phyloP scores from a whole-genome alignment of 108 stramenopile genomes.

The Cyclotella sp. region DNA sequence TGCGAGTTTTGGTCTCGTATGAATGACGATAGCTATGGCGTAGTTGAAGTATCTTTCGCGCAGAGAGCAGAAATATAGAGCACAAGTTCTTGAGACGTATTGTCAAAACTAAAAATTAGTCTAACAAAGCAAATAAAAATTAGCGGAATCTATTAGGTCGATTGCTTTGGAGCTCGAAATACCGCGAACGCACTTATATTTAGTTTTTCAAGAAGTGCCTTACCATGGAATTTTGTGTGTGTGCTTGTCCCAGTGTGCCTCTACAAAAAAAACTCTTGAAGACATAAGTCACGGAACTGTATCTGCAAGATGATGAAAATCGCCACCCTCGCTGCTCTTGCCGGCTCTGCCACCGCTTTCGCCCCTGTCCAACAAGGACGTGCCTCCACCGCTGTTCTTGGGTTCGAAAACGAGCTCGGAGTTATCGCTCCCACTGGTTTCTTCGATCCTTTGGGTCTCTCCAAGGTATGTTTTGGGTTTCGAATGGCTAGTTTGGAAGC shows the following conservation, averaged over 20 bases:
- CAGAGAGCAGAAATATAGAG: background rate
- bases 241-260: no score
- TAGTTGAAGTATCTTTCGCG: conserved; percentile 34
- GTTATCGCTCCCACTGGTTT: conserved; percentile 63
- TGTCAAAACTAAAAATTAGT: background rate
- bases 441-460: conserved; percentile 69
- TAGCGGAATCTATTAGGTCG: background rate
- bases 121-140: background rate
- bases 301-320: conserved; percentile 36
- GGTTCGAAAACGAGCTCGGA: conserved; percentile 63
- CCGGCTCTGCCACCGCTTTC: conserved; percentile 35
- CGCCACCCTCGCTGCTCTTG: conserved; percentile 27
- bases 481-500: background rate
- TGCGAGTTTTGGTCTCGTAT: background rate
- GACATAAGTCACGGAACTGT: background rate
- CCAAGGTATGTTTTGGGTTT: conserved; percentile 4
- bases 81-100: background rate
- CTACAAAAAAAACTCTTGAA: conserved; percentile 2
- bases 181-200: no score
- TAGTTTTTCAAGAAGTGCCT: no score
- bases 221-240: no score
- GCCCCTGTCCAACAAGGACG: conserved; percentile 40
- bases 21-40: background rate
- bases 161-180: no score
- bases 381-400: conserved; percentile 47